Evolutionary conservation across 371 early-diverging fungal species (phyloP).

Genomic region (Mucor circinelloides): DNA sequence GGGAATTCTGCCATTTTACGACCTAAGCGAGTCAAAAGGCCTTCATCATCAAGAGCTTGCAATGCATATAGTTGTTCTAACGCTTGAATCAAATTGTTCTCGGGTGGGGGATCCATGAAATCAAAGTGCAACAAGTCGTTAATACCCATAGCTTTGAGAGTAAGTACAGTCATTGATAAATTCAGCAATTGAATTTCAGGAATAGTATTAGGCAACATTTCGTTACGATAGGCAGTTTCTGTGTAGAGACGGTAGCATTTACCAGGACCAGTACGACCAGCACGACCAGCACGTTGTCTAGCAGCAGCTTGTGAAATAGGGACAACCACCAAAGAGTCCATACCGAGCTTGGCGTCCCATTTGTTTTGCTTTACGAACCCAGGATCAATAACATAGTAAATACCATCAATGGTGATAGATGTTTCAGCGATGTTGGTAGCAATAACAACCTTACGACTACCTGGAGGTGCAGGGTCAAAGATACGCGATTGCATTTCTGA

Average conservation of each 20-base stretch:
- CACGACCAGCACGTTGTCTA: conserved; percentile 97
- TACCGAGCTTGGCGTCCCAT: conserved; percentile 93
- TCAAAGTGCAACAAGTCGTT: conserved; percentile 95
- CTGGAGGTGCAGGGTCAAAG: conserved; percentile 94
- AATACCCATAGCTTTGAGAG: conserved; percentile 95
- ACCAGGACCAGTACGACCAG: conserved; percentile 97
- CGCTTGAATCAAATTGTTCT: conserved; percentile 91
- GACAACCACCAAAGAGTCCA: conserved; percentile 90
- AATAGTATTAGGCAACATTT: conserved; percentile 93
- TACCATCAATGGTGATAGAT: conserved; percentile 98
- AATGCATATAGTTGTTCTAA: conserved; percentile 92
- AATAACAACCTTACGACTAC: conserved; percentile 93
- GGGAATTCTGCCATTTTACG: conserved; percentile 98
- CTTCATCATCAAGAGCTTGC: conserved; percentile 94
- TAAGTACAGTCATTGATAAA: conserved; percentile 88
- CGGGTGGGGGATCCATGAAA: conserved; percentile 97
- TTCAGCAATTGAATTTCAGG: conserved; percentile 99
- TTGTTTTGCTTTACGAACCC: conserved; percentile 98
- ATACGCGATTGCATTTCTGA: conserved; percentile 93
- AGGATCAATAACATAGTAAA: conserved; percentile 97
- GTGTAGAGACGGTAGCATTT: conserved; percentile 97
- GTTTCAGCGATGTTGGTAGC: conserved; percentile 99
- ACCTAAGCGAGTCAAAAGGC: conserved; percentile 90
- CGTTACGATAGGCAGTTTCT: conserved; percentile 92
- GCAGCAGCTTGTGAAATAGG: conserved; percentile 98